Percentiles rank a stretch among this genome's conserved stretches.
Conservation (phyloP, 2,329 filamentous ascomycete genomes). For the Clonostachys rosea region DNA sequence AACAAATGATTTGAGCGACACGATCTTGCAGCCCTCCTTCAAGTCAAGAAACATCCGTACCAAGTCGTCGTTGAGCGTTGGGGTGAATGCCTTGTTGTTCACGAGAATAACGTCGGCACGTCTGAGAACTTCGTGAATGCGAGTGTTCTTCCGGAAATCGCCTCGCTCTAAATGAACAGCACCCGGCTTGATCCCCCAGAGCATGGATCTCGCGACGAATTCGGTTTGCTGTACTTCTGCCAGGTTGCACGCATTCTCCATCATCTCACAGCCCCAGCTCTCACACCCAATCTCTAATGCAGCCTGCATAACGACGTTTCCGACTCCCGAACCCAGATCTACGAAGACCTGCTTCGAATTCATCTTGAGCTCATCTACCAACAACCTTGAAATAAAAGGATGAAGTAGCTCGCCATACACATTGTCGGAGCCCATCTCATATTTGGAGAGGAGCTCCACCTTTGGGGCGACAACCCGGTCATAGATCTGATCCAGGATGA, state of each 20-base stretch:
- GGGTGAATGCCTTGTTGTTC: conserved; percentile 96
- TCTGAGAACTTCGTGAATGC: conserved; percentile 69
- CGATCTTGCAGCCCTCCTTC: conserved; percentile 83
- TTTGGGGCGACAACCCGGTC: conserved; percentile 87
- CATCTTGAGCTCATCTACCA: conserved; percentile 70
- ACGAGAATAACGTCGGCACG: conserved; percentile 93
- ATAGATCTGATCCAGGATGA: conserved; percentile 85
- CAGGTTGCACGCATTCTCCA: conserved; percentile 82
- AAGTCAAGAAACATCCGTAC: conserved; percentile 89
- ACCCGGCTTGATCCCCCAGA: conserved; percentile 85
- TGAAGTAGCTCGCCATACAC: conserved; percentile 92
- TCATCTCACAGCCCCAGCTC: conserved; percentile 95
- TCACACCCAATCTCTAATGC: conserved; percentile 91
- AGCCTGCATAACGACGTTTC: conserved; percentile 91
- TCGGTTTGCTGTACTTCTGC: conserved; percentile 78
- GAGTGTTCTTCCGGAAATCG: conserved; percentile 72
- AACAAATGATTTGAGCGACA: conserved; percentile 90
- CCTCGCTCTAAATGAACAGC: conserved; percentile 75
- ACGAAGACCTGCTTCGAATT: conserved; percentile 85
- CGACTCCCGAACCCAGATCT: conserved; percentile 91
- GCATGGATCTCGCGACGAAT: conserved; percentile 76
- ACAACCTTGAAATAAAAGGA: conserved; percentile 77
- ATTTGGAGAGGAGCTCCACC: conserved; percentile 77
- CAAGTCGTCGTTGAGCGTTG: conserved; percentile 78
- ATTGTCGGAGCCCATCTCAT: conserved; percentile 87